Evolutionary conservation across 371 early-diverging fungal species (phyloP).

Genomic region (Mucor ambiguus): DNA sequence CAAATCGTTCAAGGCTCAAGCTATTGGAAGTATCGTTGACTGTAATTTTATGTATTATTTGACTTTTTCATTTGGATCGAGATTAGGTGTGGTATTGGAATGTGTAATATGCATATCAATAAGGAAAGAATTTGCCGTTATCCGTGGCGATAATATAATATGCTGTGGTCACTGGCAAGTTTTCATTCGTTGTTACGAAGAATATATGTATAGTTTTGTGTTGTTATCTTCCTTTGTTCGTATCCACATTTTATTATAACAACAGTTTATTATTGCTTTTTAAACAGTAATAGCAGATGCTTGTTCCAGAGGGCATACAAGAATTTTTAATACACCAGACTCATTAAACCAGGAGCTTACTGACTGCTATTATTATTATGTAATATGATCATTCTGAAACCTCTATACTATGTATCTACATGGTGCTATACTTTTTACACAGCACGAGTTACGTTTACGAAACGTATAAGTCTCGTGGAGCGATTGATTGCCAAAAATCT

Average conservation of each 20-base stretch:
- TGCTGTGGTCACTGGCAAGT: conserved; percentile 11
- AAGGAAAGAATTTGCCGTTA: conserved; percentile 10
- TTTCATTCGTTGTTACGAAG: conserved; percentile 9
- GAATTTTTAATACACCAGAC: too few species aligned
- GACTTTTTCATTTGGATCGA: conserved; percentile 10
- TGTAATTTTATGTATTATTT: conserved; percentile 8
- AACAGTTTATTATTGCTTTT: conserved; percentile 10
- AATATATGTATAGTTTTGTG: conserved; percentile 10
- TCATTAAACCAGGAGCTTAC: too few species aligned
- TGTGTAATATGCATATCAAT: conserved; percentile 9
- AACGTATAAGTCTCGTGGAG: too few species aligned
- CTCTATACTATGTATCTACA: too few species aligned
- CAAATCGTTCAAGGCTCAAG: conserved; percentile 11
- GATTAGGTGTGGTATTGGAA: conserved; percentile 9
- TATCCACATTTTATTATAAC: conserved; percentile 10
- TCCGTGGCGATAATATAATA: conserved; percentile 11
- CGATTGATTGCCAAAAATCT: too few species aligned
- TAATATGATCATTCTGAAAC: too few species aligned
- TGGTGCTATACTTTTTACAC: too few species aligned
- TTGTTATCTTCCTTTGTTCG: conserved; percentile 2
- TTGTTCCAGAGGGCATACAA: conserved; percentile 2
- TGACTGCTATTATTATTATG: too few species aligned
- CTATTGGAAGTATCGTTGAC: conserved; percentile 9
- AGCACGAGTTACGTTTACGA: too few species aligned
- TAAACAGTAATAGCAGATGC: conserved; percentile 11